A percentile compares a stretch with the other conserved stretches of the same genome.
These are phyloP conservation scores for Mariannaea sp. DNA, from an alignment of 2,329 filamentous ascomycete species.

Conservation along the genomic window DNA sequence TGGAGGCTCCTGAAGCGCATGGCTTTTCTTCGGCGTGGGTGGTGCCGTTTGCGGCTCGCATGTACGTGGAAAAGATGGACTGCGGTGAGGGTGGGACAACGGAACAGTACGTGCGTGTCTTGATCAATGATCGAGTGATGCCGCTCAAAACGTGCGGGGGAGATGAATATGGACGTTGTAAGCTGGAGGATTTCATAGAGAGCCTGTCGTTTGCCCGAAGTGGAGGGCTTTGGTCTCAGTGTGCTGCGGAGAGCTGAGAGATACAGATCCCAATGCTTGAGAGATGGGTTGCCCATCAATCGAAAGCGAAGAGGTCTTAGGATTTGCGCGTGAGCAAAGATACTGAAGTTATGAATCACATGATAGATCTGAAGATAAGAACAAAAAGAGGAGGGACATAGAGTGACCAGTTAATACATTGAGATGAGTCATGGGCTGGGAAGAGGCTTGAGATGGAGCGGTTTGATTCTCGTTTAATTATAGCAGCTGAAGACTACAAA, in stretches of 20 bases:
- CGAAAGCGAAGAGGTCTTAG: too few relatives aligned
- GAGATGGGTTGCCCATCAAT: too few relatives aligned
- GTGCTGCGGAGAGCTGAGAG: constrained; percentile 7
- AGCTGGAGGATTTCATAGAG: constrained; percentile 70
- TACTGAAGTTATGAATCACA: too few relatives aligned
- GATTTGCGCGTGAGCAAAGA: too few relatives aligned
- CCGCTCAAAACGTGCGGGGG: constrained; percentile 71
- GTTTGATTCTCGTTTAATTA: too few relatives aligned
- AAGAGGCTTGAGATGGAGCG: too few relatives aligned
- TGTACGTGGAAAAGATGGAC: constrained; percentile 87
- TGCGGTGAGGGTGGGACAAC: constrained; percentile 53
- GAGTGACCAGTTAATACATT: too few relatives aligned
- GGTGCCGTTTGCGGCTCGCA: constrained; percentile 79
- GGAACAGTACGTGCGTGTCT: constrained; percentile 75
- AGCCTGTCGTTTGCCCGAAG: constrained; percentile 73
- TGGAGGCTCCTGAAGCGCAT: constrained; percentile 57
- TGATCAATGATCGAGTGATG: constrained; percentile 85
- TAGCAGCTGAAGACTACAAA: too few relatives aligned
- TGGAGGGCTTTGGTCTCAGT: constrained; percentile 71
- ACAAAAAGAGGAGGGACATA: too few relatives aligned
- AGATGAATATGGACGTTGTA: constrained; percentile 74
- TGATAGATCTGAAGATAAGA: too few relatives aligned
- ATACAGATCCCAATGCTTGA: background rate
- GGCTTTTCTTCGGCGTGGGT: constrained; percentile 79
- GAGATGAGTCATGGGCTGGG: too few relatives aligned